These are phyloP conservation scores for Phalaenopsis aphrodite DNA, from an alignment of 106 monocot genomes.

Conservation along the genomic window DNA sequence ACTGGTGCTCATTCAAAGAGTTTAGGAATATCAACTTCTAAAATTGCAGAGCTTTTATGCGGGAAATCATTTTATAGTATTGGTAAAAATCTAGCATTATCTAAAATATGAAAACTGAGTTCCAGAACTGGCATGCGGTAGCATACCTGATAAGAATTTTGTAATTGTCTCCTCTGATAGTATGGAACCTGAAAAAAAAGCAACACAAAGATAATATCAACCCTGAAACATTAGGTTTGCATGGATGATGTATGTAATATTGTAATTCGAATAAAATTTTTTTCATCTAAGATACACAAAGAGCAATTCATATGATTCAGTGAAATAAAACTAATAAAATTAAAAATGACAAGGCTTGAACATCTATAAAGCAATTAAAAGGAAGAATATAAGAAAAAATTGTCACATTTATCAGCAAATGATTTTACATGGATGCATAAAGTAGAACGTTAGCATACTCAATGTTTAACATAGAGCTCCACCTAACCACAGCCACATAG, in stretches of 20 bases:
- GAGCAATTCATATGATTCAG: not conserved
- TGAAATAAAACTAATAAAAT: not conserved
- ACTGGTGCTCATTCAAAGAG: not conserved
- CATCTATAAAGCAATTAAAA: not conserved
- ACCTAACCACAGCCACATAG: too few species aligned
- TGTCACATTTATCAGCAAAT: not conserved
- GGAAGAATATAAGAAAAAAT: not conserved
- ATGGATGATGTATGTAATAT: not conserved
- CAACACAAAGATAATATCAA: not conserved
- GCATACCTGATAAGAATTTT: slow-evolving; percentile 75
- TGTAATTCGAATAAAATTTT: not conserved
- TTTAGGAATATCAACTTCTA: not conserved
- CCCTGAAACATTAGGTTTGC: not conserved
- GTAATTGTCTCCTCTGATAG: slow-evolving; percentile 74
- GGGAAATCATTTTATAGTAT: slow-evolving; percentile 1
- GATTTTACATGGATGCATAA: not conserved
- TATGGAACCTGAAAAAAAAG: slow-evolving; percentile 41
- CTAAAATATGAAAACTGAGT: not conserved
- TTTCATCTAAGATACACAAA: not conserved
- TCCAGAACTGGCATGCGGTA: not conserved
- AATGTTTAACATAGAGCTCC: too few species aligned
- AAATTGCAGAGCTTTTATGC: not conserved
- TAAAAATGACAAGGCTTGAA: not conserved
- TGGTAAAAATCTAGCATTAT: not conserved
- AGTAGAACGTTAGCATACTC: not conserved